These are phyloP conservation scores for Dittrichia graveolens DNA, from an alignment of 129 eudicot species.

Conservation along the genomic window DNA sequence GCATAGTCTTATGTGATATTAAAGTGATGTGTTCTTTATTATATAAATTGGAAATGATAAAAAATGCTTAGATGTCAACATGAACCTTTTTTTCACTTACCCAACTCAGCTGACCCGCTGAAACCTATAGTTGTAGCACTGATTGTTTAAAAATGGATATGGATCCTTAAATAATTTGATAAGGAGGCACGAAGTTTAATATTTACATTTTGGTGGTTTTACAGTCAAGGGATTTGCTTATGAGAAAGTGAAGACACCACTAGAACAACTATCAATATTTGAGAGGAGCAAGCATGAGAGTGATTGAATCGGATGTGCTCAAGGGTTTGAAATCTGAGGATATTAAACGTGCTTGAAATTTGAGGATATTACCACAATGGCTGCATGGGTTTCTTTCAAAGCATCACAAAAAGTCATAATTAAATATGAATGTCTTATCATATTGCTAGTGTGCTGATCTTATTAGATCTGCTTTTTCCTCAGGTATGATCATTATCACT, in stretches of 20 bases:
- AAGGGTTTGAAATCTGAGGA: constrained; percentile 87
- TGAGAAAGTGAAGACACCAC: constrained; percentile 53
- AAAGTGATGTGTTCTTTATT: background rate
- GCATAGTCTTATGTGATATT: background rate
- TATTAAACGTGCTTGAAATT: constrained; percentile 86
- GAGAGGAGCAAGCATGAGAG: constrained; percentile 83
- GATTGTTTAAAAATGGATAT: background rate
- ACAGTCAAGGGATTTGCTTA: constrained; percentile 57
- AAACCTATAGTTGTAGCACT: background rate
- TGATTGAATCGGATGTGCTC: constrained; percentile 79
- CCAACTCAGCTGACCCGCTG: background rate
- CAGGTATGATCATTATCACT: constrained; percentile 55
- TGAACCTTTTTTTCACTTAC: no score
- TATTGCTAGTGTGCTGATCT: constrained; percentile 98
- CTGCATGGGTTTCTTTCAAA: constrained; percentile 66
- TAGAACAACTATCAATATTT: constrained; percentile 66
- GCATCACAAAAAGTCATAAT: constrained; percentile 48
- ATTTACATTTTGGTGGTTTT: constrained; percentile 27
- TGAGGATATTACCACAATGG: constrained; percentile 76
- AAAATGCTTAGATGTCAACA: background rate
- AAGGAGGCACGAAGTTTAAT: background rate
- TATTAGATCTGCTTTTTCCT: constrained; percentile 74
- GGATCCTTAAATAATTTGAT: background rate
- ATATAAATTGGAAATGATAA: background rate
- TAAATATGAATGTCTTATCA: constrained; percentile 72